These are phyloP conservation scores for Cyclotella kingstonii DNA, from an alignment of 108 stramenopile genomes.

Conservation along the genomic window DNA sequence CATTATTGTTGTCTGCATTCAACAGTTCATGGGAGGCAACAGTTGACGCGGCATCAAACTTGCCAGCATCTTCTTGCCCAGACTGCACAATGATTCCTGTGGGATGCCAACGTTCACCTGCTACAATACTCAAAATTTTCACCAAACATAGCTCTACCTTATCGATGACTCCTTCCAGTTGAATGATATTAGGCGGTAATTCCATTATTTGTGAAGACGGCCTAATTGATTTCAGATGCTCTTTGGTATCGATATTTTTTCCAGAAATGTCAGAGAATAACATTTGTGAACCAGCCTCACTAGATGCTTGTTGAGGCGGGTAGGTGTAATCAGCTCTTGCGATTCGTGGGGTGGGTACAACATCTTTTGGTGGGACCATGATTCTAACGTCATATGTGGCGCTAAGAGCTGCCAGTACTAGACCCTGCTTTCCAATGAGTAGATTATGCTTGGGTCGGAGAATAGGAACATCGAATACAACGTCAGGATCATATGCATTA, in stretches of 20 bases:
- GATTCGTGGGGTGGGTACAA: not conserved
- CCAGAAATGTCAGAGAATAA: conserved; percentile 10
- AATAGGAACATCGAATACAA: conserved; percentile 56
- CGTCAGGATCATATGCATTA: conserved; percentile 19
- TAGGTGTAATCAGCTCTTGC: not conserved
- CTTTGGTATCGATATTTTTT: not conserved
- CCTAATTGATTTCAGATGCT: not conserved
- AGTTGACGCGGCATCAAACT: too few relatives aligned
- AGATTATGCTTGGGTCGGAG: conserved; percentile 51
- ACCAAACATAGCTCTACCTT: conserved; percentile 36
- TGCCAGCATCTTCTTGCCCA: not conserved
- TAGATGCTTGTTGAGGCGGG: conserved; percentile 5
- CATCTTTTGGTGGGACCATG: conserved; percentile 61
- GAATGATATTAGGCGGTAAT: conserved; percentile 33
- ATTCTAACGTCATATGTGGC: conserved; percentile 63
- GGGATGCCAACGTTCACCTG: conserved; percentile 23
- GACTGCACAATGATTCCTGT: conserved; percentile 21
- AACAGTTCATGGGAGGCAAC: too few relatives aligned
- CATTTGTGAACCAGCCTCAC: conserved; percentile 24
- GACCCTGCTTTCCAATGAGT: conserved; percentile 63
- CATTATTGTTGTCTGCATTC: too few relatives aligned
- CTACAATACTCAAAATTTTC: conserved; percentile 32
- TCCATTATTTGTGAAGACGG: not conserved
- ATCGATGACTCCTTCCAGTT: conserved; percentile 43
- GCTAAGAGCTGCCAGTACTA: conserved; percentile 48